These are phyloP conservation scores for Mycena galopus DNA, from an alignment of 768 basidiomycete genomes.

Conservation along the genomic window DNA sequence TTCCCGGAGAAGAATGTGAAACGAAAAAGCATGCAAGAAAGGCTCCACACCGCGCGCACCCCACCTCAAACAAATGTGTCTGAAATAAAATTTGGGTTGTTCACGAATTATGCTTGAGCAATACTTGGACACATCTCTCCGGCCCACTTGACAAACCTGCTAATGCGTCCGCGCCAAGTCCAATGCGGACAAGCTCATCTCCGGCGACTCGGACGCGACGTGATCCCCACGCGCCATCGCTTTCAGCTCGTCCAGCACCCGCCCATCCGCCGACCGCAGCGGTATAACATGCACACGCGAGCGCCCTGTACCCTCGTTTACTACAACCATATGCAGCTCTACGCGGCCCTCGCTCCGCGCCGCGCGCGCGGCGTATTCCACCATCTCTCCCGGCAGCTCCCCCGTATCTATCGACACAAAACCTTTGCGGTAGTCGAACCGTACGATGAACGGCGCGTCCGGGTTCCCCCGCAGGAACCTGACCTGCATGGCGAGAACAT, in stretches of 20 bases:
- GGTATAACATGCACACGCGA: not conserved
- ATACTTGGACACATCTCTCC: not conserved
- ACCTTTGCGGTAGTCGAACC: slow-evolving; percentile 18
- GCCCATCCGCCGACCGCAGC: not conserved
- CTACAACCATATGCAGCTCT: slow-evolving; percentile 18
- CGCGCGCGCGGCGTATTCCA: not conserved
- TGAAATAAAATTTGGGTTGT: not conserved
- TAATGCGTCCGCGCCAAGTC: slow-evolving; percentile 7
- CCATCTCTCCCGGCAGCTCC: not conserved
- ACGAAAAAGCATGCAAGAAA: not conserved
- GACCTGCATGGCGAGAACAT: not conserved
- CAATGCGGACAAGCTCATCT: not conserved
- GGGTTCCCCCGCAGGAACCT: not conserved
- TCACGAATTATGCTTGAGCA: not conserved
- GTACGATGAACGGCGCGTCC: not conserved
- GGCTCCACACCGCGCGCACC: not conserved
- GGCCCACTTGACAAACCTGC: not conserved
- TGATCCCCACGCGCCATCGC: not conserved
- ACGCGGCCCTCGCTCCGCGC: slow-evolving; percentile 14
- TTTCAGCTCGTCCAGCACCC: not conserved
- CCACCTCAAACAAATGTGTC: not conserved
- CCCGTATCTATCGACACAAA: not conserved
- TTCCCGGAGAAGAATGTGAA: not conserved
- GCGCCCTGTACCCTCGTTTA: not conserved
- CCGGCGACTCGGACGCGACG: not conserved